These are phyloP conservation scores for Thalassiosira pacifica DNA, from an alignment of 352 stramenopile genomes.

Conservation along the genomic window DNA sequence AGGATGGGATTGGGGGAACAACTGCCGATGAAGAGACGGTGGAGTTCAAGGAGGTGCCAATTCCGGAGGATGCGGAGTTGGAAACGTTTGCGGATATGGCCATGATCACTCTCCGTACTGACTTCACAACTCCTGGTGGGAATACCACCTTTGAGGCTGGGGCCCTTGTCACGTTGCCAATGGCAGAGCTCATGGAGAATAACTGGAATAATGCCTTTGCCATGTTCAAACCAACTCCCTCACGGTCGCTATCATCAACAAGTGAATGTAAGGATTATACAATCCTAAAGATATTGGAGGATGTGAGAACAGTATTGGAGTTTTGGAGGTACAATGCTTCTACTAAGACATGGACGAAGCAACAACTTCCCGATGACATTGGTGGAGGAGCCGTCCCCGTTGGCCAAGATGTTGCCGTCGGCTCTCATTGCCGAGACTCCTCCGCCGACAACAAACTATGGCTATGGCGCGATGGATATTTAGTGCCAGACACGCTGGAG, in stretches of 20 bases:
- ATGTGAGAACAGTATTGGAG: slow-evolving; percentile 55
- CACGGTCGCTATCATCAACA: slow-evolving; percentile 38
- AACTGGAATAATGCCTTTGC: slow-evolving; percentile 37
- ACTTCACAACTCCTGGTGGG: slow-evolving; percentile 21
- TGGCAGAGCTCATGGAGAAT: slow-evolving; percentile 54
- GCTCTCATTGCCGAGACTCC: slow-evolving; percentile 37
- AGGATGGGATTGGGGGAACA: slow-evolving; percentile 7
- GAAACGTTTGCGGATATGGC: slow-evolving; percentile 55
- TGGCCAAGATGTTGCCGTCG: slow-evolving; percentile 52
- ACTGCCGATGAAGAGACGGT: slow-evolving; percentile 24
- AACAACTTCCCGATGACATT: not conserved
- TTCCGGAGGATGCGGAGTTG: slow-evolving; percentile 57
- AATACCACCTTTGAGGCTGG: slow-evolving; percentile 48
- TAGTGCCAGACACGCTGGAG: slow-evolving; percentile 60
- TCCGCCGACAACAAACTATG: slow-evolving; percentile 53
- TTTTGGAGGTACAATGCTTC: slow-evolving; percentile 48
- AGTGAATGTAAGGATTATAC: slow-evolving; percentile 61
- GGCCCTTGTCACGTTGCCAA: slow-evolving; percentile 26
- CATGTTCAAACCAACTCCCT: slow-evolving; percentile 51
- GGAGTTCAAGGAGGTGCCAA: slow-evolving; percentile 52
- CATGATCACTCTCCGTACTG: slow-evolving; percentile 56
- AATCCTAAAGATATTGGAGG: slow-evolving; percentile 64
- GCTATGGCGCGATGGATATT: slow-evolving; percentile 65
- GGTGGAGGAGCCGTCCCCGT: slow-evolving; percentile 37
- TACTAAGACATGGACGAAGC: slow-evolving; percentile 25